phyloP scores from a whole-genome alignment of 2,329 filamentous ascomycete genomes.

The Colletotrichum chrysophilum region DNA sequence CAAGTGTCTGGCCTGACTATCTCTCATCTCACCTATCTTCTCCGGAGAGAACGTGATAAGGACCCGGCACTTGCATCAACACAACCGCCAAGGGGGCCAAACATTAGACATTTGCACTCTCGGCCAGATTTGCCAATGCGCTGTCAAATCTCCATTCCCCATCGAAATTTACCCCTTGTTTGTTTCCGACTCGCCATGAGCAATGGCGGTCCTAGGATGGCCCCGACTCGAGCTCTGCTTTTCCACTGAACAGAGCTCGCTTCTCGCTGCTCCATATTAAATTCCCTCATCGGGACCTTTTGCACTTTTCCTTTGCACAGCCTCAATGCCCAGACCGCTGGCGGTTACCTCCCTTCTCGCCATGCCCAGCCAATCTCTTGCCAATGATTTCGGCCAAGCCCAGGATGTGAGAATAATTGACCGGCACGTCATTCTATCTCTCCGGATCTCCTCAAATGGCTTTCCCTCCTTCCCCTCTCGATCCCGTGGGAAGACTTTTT shows the following conservation, averaged over 20 bases:
- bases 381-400: constrained; percentile 9
- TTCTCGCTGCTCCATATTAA: constrained; percentile 17
- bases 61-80: constrained; percentile 7
- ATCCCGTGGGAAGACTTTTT: background rate
- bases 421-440: constrained; percentile 9
- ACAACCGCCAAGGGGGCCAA: background rate
- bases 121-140: background rate
- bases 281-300: constrained; percentile 17
- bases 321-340: constrained; percentile 20
- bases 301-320: constrained; percentile 20
- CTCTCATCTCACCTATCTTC: background rate
- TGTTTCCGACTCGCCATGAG: background rate
- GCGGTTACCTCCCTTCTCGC: constrained; percentile 14
- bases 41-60: background rate
- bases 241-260: constrained; percentile 6
- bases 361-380: constrained; percentile 11
- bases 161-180: background rate
- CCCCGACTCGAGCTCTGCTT: constrained; percentile 5
- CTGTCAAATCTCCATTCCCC: constrained; percentile 2
- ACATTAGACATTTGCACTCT: background rate
- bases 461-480: constrained; percentile 18
- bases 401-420: constrained; percentile 1
- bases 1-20: background rate
- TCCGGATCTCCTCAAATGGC: background rate
- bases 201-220: constrained; percentile 4